phyloP scores from a whole-genome alignment of 1,139 yeast genomes.

The Suhomyces atakaporum region DNA sequence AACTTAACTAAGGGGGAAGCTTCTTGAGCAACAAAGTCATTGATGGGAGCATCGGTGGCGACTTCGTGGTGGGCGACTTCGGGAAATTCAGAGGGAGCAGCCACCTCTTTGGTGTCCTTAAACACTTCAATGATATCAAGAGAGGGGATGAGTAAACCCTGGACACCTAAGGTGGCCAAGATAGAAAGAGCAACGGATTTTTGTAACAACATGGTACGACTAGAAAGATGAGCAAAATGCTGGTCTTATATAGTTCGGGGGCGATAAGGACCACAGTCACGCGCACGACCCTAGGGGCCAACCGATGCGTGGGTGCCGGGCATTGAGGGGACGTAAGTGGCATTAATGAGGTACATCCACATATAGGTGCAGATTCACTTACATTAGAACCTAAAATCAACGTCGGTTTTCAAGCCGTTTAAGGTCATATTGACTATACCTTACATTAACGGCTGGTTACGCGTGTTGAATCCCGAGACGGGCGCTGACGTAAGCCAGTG shows the following conservation, averaged over 20 bases:
- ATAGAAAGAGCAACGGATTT: conserved; percentile 52
- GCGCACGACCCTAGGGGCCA: too few relatives aligned
- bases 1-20: conserved; percentile 45
- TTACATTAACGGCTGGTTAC: too few relatives aligned
- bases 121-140: conserved; percentile 48
- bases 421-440: too few relatives aligned
- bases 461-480: not conserved
- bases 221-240: not conserved
- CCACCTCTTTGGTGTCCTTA: conserved; percentile 15
- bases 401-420: too few relatives aligned
- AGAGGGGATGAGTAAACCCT: conserved; percentile 67
- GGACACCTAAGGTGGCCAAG: conserved; percentile 59
- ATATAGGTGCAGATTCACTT: too few relatives aligned
- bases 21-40: conserved; percentile 20
- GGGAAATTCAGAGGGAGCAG: conserved; percentile 12
- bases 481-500: conserved; percentile 1
- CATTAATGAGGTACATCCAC: too few relatives aligned
- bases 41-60: conserved; percentile 16
- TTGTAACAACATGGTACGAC: conserved; percentile 43
- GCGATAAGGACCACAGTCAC: conserved; percentile 13
- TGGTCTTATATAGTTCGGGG: conserved; percentile 9
- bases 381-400: too few relatives aligned
- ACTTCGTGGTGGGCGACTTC: conserved; percentile 17
- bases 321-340: too few relatives aligned
- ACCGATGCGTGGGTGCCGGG: too few relatives aligned